phyloP scores from a whole-genome alignment of 352 stramenopile species.

The Phytophthora uliginosa region DNA sequence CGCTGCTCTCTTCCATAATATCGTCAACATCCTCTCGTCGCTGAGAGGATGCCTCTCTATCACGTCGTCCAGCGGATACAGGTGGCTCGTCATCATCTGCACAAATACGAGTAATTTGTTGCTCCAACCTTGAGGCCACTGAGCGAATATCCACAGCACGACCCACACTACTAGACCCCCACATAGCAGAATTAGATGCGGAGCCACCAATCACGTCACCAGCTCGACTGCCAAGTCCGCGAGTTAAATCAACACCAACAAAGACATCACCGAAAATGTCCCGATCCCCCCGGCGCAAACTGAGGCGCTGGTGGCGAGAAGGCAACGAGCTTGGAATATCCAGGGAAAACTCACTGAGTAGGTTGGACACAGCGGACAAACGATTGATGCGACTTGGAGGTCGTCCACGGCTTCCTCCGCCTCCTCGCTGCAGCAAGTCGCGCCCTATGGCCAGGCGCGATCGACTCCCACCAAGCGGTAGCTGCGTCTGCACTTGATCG shows the following conservation, averaged over 20 bases:
- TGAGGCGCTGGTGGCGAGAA: conserved; percentile 44
- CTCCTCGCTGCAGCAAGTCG: conserved; percentile 54
- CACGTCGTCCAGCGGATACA: conserved; percentile 9
- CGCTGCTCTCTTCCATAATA: conserved; percentile 31
- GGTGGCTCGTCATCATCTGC: conserved; percentile 47
- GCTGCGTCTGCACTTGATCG: conserved; percentile 80
- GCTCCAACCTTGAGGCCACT: conserved; percentile 79
- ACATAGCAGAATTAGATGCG: conserved; percentile 39
- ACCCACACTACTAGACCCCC: conserved; percentile 41
- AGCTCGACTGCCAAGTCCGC: conserved; percentile 47
- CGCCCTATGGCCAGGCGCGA: conserved; percentile 49
- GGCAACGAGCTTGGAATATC: conserved; percentile 68
- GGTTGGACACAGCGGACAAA: conserved; percentile 76
- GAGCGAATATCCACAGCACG: conserved; percentile 72
- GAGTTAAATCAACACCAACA: conserved; percentile 44
- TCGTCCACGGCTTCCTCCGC: conserved; percentile 47
- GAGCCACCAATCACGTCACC: conserved; percentile 37
- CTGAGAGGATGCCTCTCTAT: conserved; percentile 21
- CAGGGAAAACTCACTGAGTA: conserved; percentile 87
- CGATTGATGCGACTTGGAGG: conserved; percentile 73
- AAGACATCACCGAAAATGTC: conserved; percentile 59
- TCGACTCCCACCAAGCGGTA: conserved; percentile 42
- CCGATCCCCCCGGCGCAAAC: conserved; percentile 58
- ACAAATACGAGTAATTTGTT: conserved; percentile 65
- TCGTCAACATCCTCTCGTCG: conserved; percentile 28